Evolutionary conservation across 495 filamentous ascomycete species (phyloP), one percentile per base, ranked within the genome.

Genomic region (Penicillium antarcticum): DNA sequence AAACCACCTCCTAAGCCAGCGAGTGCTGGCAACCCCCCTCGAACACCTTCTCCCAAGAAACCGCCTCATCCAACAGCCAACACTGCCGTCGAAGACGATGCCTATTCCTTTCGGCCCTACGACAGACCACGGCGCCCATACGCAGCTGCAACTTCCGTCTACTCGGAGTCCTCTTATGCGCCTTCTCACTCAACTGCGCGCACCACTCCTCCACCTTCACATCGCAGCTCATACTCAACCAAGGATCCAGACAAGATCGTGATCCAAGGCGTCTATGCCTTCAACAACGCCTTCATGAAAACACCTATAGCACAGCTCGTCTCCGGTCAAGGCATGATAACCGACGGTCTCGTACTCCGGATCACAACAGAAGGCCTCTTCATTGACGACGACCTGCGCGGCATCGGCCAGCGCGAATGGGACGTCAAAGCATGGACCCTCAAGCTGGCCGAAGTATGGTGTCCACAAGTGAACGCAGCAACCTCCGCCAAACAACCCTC

Each of bases 381-480:
- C 67, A 89, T 98, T 57, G 94, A 98, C 63, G 95, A 97, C 65
- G 94, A 96, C 58, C 75, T 96, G 33, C 83, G 91, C 14, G 84
- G 84, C 35, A 87, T 95, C 2, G 83, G 87, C 16, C 90, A 96
- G 65, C 81, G 94, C 42, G 95, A 97, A 71, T 98, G 95, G 95
- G 94, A 98, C 65, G 81, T 97, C 67, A 97, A 97, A 65, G 92
- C 92, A 14, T 97, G 94, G 94, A 95, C 89, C 11, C 80, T 98
- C 71, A 96, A 92, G 68, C 74, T 85, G 21, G 83, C 94, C 56
- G 94, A 98, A 76, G 85, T 97, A 66, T 92, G 89, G 83, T 91
- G 87, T 57, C 84, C 87, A 18, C 75, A 78, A 29, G 69, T 70
- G 45, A 64, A 60, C 4, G 42, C 58, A 7, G 50, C 62, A n/a